Conservation (phyloP, 1,139 yeast genomes). For the Spathaspora sp. region DNA sequence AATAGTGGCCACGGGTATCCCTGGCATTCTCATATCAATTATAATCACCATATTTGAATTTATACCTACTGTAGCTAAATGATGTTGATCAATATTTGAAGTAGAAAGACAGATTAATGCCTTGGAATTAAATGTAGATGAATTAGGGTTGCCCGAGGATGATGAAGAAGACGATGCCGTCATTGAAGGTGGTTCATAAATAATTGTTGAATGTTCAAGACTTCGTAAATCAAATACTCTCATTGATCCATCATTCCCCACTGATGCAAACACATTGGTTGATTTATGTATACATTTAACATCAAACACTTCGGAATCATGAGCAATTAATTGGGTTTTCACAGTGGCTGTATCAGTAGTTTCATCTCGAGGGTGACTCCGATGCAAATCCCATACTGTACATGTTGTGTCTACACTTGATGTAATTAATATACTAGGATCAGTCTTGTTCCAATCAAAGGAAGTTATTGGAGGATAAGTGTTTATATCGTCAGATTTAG, state of each 20-base stretch:
- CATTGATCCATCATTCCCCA: constrained; percentile 94
- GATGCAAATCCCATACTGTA: constrained; percentile 85
- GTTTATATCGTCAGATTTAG: constrained; percentile 34
- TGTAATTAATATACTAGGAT: constrained; percentile 72
- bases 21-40: constrained; percentile 87
- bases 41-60: constrained; percentile 66
- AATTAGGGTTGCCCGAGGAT: constrained; percentile 10
- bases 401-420: constrained; percentile 95
- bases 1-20: constrained; percentile 68
- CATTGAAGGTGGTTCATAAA: constrained; percentile 58
- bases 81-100: constrained; percentile 77
- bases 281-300: constrained; percentile 79
- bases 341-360: constrained; percentile 61
- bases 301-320: constrained; percentile 92
- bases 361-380: constrained; percentile 23
- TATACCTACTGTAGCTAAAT: constrained; percentile 75
- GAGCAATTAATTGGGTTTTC: constrained; percentile 92
- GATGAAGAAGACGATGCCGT: constrained; percentile 11
- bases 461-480: constrained; percentile 83
- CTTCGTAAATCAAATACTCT: constrained; percentile 87
- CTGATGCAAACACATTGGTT: constrained; percentile 82
- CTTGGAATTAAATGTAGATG: constrained; percentile 32
- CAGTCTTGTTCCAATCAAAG: constrained; percentile 86
- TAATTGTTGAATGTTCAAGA: constrained; percentile 90
- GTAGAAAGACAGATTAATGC: constrained; percentile 78